Conservation (phyloP, 225 moss, liverwort and hornwort genomes). For the Climacium dendroides region DNA sequence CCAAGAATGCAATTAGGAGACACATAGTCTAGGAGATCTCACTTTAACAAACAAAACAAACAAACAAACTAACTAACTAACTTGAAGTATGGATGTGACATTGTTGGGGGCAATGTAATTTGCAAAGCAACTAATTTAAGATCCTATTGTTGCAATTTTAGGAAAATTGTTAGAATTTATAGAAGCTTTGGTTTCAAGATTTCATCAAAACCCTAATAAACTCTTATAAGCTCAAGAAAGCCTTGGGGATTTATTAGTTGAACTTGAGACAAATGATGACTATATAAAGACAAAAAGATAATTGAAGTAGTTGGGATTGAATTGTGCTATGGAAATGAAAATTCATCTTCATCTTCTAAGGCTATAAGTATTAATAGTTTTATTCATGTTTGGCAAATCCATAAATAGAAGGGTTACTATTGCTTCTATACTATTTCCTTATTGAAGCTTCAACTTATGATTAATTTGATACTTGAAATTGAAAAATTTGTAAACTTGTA, state of each 20-base stretch:
- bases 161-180: not conserved
- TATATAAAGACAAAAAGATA: not conserved
- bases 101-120: not conserved
- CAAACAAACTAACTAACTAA: too few species aligned
- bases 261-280: not conserved
- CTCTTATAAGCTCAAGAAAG: not conserved
- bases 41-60: too few species aligned
- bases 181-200: not conserved
- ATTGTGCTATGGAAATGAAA: not conserved
- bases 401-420: too few species aligned
- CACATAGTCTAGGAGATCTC: too few species aligned
- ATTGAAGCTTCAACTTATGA: not conserved
- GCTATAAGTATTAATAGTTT: not conserved
- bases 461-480: not conserved
- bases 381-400: not conserved
- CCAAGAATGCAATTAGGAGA: too few species aligned
- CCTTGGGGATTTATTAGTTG: not conserved
- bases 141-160: not conserved
- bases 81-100: too few species aligned
- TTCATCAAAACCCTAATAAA: not conserved
- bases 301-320: not conserved
- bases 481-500: not conserved
- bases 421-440: fast-evolving
- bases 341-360: not conserved
- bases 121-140: not conserved